phyloP scores from a whole-genome alignment of 108 stramenopile genomes.

The Nitzschia inconspicua region DNA sequence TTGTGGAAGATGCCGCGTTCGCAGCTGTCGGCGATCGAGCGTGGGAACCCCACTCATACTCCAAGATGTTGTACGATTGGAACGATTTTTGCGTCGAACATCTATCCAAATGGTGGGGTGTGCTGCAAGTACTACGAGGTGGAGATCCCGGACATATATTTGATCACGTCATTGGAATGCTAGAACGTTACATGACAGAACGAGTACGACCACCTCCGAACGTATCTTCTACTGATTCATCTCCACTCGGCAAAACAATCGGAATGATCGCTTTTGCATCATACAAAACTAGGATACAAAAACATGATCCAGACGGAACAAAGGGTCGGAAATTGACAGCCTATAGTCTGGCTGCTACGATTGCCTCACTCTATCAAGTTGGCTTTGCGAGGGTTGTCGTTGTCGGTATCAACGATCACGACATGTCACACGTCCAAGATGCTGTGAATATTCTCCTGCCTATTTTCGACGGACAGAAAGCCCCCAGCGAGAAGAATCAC shows the following conservation, averaged over 20 bases:
- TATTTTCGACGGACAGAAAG: background rate
- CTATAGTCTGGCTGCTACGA: constrained; percentile 1
- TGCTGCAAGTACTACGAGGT: background rate
- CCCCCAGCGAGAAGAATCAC: background rate
- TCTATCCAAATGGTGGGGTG: constrained; percentile 3
- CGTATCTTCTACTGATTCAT: background rate
- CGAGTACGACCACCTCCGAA: background rate
- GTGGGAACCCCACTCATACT: background rate
- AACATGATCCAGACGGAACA: background rate
- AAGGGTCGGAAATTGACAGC: constrained; percentile 1
- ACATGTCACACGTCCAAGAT: background rate
- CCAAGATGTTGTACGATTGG: constrained; percentile 8
- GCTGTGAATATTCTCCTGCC: background rate
- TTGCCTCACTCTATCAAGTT: background rate
- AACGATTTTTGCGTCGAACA: constrained; percentile 2
- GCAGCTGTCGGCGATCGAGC: background rate
- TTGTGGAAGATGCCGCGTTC: background rate
- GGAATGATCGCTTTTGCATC: constrained; percentile 19
- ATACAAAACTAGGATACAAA: background rate
- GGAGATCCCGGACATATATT: background rate
- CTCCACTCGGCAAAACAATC: constrained; percentile 7
- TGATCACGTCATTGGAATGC: background rate
- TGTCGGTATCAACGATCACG: background rate
- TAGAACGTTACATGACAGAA: background rate
- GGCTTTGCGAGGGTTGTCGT: constrained; percentile 6